Conservation (phyloP, 2,329 filamentous ascomycete genomes). For the Fusarium scirpi region DNA sequence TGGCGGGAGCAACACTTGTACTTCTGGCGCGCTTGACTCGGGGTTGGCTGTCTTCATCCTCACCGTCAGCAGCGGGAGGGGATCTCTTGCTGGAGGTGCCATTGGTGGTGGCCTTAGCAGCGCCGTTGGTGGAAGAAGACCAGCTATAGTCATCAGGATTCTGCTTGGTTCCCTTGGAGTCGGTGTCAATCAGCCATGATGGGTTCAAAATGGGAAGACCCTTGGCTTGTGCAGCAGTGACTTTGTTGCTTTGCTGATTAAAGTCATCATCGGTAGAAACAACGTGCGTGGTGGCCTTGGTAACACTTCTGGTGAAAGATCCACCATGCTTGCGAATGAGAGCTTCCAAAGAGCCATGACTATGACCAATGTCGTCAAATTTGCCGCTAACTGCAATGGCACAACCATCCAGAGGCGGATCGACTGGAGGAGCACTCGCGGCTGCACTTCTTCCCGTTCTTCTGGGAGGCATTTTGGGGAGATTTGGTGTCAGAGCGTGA, state of each 20-base stretch:
- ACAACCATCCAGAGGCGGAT: slow-evolving; percentile 59
- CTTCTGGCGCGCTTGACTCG: slow-evolving; percentile 18
- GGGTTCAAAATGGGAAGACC: slow-evolving; percentile 67
- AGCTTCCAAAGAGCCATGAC: slow-evolving; percentile 60
- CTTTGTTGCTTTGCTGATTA: slow-evolving; percentile 63
- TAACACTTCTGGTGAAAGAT: slow-evolving; percentile 60
- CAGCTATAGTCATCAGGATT: slow-evolving; percentile 46
- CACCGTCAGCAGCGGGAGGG: slow-evolving; percentile 38
- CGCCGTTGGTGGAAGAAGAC: slow-evolving; percentile 45
- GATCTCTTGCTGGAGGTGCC: slow-evolving; percentile 47
- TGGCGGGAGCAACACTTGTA: background rate
- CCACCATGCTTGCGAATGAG: slow-evolving; percentile 64
- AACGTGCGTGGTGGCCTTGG: slow-evolving; percentile 66
- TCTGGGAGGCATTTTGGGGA: slow-evolving; percentile 40
- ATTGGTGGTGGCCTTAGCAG: slow-evolving; percentile 36
- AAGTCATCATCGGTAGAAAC: slow-evolving; percentile 67
- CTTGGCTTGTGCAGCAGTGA: slow-evolving; percentile 60
- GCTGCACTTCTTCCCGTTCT: slow-evolving; percentile 40
- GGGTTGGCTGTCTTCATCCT: slow-evolving; percentile 45
- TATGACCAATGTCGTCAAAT: slow-evolving; percentile 66
- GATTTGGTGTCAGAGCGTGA: background rate
- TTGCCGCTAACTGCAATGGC: slow-evolving; percentile 70
- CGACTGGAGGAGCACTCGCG: slow-evolving; percentile 40
- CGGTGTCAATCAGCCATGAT: slow-evolving; percentile 72
- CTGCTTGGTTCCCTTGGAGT: slow-evolving; percentile 47